Percentiles rank a stretch among this genome's conserved stretches.
phyloP scores from a whole-genome alignment of 495 filamentous ascomycete species.

The Penicillium cinerascens region DNA sequence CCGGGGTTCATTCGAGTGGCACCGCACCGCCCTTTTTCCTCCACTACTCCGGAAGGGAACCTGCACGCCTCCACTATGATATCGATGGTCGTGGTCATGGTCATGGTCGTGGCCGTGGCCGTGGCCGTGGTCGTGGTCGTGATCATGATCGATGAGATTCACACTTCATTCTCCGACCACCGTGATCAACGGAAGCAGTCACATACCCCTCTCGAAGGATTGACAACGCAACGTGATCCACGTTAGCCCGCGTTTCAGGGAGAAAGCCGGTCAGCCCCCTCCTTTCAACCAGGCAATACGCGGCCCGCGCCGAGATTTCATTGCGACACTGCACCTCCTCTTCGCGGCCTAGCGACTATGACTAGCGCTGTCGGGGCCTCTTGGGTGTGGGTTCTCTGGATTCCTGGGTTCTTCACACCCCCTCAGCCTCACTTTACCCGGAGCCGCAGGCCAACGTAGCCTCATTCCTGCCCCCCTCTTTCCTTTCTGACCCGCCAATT shows the following conservation, averaged over 20 bases:
- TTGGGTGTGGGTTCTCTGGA: background rate
- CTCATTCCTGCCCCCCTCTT: conserved; percentile 15
- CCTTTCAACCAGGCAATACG: conserved; percentile 9
- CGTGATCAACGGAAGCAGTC: no score
- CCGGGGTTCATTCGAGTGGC: conserved; percentile 5
- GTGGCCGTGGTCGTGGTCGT: background rate
- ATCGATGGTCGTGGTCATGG: no score
- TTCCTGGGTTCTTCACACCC: conserved; percentile 9
- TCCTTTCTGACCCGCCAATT: background rate
- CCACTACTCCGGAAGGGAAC: conserved; percentile 20
- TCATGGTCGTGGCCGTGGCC: background rate
- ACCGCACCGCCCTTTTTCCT: background rate
- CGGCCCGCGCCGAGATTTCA: conserved; percentile 19
- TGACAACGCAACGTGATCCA: conserved; percentile 9
- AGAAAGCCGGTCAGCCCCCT: background rate
- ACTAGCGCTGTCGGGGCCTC: background rate
- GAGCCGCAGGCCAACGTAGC: conserved; percentile 28
- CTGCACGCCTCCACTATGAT: conserved; percentile 19
- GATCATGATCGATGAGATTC: background rate
- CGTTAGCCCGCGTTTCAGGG: conserved; percentile 6
- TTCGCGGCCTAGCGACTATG: background rate
- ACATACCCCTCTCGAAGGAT: conserved; percentile 9
- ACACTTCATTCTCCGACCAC: no score
- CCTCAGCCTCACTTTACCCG: conserved; percentile 27
- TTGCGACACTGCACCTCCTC: background rate